Base-by-base conservation (phyloP, 2,329 filamentous ascomycete genomes). In the Phialophora macrospora region DNA sequence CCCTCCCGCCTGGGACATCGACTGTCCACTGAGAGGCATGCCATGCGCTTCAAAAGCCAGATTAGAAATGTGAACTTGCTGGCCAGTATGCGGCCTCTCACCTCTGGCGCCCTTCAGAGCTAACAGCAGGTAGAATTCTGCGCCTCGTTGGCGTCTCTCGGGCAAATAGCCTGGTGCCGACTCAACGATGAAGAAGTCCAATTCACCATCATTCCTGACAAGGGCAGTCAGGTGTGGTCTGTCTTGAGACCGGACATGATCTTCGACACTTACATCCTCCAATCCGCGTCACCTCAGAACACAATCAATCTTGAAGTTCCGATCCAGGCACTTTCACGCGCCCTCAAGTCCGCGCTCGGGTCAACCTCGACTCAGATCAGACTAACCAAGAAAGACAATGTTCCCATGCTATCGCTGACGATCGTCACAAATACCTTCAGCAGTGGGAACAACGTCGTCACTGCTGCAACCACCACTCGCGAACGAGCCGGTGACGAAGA, bases 261-360 rank as follows among this genome's bases (percentile, higher is more conserved):
- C 73, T 98, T 99, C 77, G 91, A 96, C 85, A 93, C 75, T 71
- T 97, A 96, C 80, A 87, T 88, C 61, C 88, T 98, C 71, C 90
- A 97, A 77, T 97, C 93, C 57, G 91, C 91, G 58, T 90, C 93
- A 55, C 82, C 82, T 46, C 84, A 87, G 77, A 97, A 97, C 79
- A 91, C 93, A 60, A 97, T 99, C 80, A 97, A 99, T 79, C 89
- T 99, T 69, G 95, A 99, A 80, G 87, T 99, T 1, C 93, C 95
- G 28, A 87, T 98, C n/a, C 85, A 87, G 14, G 89, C 91, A 1
- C 87, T 99, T 24, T 91, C 95, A 74, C 90, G 93, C 66, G 95
- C 95, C n/a, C 87, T 99, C 65, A 92, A 90, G 73, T 97, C 93
- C 41, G 94, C 94, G 52, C 82, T 90, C 60, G 89, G 91, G 75